A percentile compares a stretch with the other conserved stretches of the same genome.
These are phyloP conservation scores for Phytophthora chlamydospora DNA, from an alignment of 352 stramenopile species.

Conservation along the genomic window DNA sequence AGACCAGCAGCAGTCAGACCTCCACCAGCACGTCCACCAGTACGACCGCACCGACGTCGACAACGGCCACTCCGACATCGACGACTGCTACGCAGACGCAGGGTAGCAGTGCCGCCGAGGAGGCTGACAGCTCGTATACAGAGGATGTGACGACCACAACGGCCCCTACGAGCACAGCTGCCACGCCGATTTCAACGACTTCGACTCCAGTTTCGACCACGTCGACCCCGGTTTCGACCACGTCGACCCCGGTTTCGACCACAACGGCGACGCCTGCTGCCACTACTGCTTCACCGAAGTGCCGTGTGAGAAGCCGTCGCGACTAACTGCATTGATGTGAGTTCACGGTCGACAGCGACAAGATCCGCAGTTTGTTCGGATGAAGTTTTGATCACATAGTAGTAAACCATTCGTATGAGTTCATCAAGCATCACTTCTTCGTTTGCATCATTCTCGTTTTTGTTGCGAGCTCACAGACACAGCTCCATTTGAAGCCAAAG, in stretches of 20 bases:
- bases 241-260: neutral
- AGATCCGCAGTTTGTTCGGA: slow-evolving; percentile 9
- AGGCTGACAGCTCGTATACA: slow-evolving; percentile 12
- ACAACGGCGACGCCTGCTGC: slow-evolving; percentile 2
- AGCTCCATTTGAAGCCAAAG: no score
- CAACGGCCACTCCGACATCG: slow-evolving; percentile 12
- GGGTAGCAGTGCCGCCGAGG: slow-evolving; percentile 10
- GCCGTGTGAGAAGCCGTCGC: slow-evolving; percentile 26
- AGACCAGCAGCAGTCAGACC: slow-evolving; percentile 22
- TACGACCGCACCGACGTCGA: slow-evolving; percentile 15
- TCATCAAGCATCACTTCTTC: neutral
- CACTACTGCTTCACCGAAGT: slow-evolving; percentile 23
- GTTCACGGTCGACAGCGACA: neutral
- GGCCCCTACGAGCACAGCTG: slow-evolving; percentile 19
- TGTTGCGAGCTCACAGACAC: neutral
- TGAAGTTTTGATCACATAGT: slow-evolving; percentile 15
- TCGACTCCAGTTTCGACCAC: slow-evolving; percentile 1
- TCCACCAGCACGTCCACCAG: slow-evolving; percentile 15
- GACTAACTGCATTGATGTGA: slow-evolving; percentile 9
- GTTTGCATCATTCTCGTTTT: slow-evolving; percentile 2
- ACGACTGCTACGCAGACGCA: slow-evolving; percentile 19
- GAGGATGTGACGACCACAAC: slow-evolving; percentile 17
- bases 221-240: slow-evolving; percentile 2
- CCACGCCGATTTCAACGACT: slow-evolving; percentile 8
- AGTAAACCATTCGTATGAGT: slow-evolving; percentile 16